Evolutionary conservation across 2,329 filamentous ascomycete genomes (phyloP), one percentile per base, ranked within the genome.

Genomic region (Penicillium brasilianum): DNA sequence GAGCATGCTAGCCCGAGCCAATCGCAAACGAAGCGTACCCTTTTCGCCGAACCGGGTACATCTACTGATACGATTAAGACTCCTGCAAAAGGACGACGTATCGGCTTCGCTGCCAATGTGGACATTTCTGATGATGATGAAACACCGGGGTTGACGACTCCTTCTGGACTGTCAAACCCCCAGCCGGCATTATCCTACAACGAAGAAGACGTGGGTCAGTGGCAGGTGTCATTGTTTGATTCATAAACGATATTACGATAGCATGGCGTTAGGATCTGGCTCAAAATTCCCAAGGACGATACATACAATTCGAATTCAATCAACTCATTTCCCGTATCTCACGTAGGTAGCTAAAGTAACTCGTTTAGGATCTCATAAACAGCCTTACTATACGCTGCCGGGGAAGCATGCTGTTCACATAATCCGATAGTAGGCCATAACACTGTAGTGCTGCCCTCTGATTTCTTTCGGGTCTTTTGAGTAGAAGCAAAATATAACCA

Each of bases 81-180:
- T 16, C 30, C 51, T 5, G 22, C 22, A 2, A 60, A 57, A 46
- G 50, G 51, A 14, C 36, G 49, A 9, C 57, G 62, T 1, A 57
- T 66, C 50, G 60, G 55, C 0, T 68, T 68, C 51, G 62, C 59
- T 22, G 1, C 37, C 14, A 18, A 37, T 9, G 30, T 49, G 41
- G 36, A 49, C 10, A 28, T 56, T 16, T 18, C 25, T 11, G 30
- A 25, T n/a, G 28, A 22, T 10, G 41, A 48, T 10, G n/a, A 25
- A 14, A 28, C 22, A 9, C 22, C 50, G 11, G 50, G 25, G 8
- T 28, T 14, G n/a, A 50, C 3, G 4, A 34, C n/a, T 34, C 30
- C 30, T 13, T 20, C 48, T 7, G 18, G 9, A 1, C n/a, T 10
- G 1, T 48, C 44, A 50, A 32, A 9, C 28, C 18, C 48, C 4